A percentile compares a stretch with the other conserved stretches of the same genome.
Evolutionary conservation across 2,329 filamentous ascomycete genomes (phyloP).

Genomic region (Setomelanomma holmii): DNA sequence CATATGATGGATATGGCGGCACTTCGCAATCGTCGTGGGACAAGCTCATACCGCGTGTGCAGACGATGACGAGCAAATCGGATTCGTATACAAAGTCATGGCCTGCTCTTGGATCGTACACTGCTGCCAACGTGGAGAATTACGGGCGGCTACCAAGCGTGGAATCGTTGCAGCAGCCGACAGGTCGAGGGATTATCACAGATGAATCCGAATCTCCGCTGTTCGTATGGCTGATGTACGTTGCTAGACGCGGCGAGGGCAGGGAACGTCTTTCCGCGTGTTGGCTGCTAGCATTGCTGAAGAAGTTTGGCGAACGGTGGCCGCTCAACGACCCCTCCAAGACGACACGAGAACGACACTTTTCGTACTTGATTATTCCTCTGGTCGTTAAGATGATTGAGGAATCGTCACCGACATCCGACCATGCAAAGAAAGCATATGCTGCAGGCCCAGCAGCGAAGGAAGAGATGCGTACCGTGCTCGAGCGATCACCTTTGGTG

Average conservation of each 20-base stretch:
- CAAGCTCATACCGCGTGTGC: conserved; percentile 48
- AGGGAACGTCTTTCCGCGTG: conserved; percentile 52
- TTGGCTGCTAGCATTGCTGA: conserved; percentile 47
- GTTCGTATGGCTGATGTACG: conserved; percentile 56
- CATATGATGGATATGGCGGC: conserved; percentile 25
- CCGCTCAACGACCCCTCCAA: conserved; percentile 46
- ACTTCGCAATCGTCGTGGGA: conserved; percentile 37
- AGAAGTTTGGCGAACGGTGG: conserved; percentile 47
- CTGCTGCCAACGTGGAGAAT: conserved; percentile 31
- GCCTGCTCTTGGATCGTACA: conserved; percentile 51
- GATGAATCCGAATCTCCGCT: conserved; percentile 57
- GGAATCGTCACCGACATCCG: conserved; percentile 37
- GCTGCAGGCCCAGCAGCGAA: conserved; percentile 55
- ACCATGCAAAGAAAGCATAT: conserved; percentile 31
- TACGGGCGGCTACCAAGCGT: conserved; percentile 42
- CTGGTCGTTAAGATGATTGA: conserved; percentile 58
- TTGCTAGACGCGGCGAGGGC: conserved; percentile 52
- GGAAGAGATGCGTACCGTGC: conserved; percentile 37
- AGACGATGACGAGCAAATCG: conserved; percentile 47
- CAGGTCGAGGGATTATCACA: conserved; percentile 39
- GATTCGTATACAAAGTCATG: conserved; percentile 53
- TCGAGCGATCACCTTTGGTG: conserved; percentile 71
- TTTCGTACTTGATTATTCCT: conserved; percentile 56
- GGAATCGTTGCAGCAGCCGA: conserved; percentile 37
- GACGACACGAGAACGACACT: conserved; percentile 50